A percentile compares a stretch with the other conserved stretches of the same genome.
These are phyloP conservation scores for Fennellomyces sp. DNA, from an alignment of 371 early-diverging fungal genomes.

Conservation along the genomic window DNA sequence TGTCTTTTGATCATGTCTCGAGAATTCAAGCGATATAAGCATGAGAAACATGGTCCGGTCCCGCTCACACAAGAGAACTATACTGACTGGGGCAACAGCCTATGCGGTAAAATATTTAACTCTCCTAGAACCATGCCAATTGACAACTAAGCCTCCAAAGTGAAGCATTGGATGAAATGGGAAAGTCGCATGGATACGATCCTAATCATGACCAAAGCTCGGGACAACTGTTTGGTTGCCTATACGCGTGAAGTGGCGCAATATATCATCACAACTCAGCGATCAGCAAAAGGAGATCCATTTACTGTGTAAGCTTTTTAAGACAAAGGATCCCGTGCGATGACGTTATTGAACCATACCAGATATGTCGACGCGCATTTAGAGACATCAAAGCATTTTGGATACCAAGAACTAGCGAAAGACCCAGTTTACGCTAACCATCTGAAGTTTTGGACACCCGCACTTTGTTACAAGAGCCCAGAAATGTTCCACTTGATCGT, in stretches of 20 bases:
- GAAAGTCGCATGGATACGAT: conserved; percentile 60
- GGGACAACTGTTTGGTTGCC: conserved; percentile 69
- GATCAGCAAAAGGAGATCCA: conserved; percentile 47
- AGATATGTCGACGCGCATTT: conserved; percentile 73
- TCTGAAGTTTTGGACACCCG: conserved; percentile 80
- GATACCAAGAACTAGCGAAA: conserved; percentile 41
- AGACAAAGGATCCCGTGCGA: conserved; percentile 14
- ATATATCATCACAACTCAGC: conserved; percentile 69
- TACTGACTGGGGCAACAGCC: too few species aligned
- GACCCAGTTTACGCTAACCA: conserved; percentile 27
- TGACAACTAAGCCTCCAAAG: background rate
- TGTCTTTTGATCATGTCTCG: too few species aligned
- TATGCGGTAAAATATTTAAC: background rate
- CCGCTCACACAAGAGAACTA: too few species aligned
- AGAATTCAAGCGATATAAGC: too few species aligned
- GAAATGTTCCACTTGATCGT: conserved; percentile 82
- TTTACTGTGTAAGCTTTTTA: conserved; percentile 57
- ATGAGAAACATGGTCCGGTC: too few species aligned
- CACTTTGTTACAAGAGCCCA: conserved; percentile 67
- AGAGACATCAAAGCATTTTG: conserved; percentile 60
- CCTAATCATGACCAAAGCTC: conserved; percentile 85
- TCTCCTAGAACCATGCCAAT: background rate
- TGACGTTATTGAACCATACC: too few species aligned
- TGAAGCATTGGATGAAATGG: conserved; percentile 25
- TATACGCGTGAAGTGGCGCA: conserved; percentile 76